Evolutionary conservation across 306 rosid genomes (phyloP).

Genomic region (Fragaria nilgerrensis): DNA sequence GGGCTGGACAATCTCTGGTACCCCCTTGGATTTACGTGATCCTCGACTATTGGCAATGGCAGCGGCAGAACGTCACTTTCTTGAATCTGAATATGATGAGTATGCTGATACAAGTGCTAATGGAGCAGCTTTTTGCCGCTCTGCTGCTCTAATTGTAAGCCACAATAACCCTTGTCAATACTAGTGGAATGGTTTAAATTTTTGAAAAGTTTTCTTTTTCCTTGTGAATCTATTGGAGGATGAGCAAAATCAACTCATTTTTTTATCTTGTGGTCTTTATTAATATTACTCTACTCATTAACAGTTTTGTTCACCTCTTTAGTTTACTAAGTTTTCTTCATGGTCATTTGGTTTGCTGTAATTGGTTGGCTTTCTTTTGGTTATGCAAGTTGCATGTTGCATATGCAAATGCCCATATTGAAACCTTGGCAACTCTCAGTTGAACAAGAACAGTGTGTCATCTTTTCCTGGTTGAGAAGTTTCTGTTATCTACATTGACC

Average conservation of each 20-base stretch:
- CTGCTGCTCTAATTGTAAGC: conserved; percentile 54
- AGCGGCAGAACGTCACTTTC: conserved; percentile 52
- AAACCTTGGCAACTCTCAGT: not conserved
- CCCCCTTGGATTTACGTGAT: conserved; percentile 51
- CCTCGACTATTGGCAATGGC: conserved; percentile 56
- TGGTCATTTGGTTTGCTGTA: not conserved
- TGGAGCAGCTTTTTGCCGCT: conserved; percentile 55
- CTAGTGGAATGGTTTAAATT: not conserved
- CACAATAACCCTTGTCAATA: not conserved
- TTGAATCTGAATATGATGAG: conserved; percentile 55
- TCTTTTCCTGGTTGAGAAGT: not conserved
- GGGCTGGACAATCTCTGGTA: conserved; percentile 49
- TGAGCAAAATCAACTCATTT: not conserved
- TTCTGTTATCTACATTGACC: not conserved
- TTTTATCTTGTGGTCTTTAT: not conserved
- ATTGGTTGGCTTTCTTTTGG: not conserved
- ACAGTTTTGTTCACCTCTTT: no score
- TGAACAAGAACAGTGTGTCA: not conserved
- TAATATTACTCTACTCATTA: not conserved
- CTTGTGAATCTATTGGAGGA: not conserved
- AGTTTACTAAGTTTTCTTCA: not conserved
- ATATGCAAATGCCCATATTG: not conserved
- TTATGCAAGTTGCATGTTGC: not conserved
- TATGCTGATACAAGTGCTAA: conserved; percentile 36
- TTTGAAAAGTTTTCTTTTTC: not conserved